Conservation (phyloP, 2,329 filamentous ascomycete genomes). For the Colletotrichum kahawae region DNA sequence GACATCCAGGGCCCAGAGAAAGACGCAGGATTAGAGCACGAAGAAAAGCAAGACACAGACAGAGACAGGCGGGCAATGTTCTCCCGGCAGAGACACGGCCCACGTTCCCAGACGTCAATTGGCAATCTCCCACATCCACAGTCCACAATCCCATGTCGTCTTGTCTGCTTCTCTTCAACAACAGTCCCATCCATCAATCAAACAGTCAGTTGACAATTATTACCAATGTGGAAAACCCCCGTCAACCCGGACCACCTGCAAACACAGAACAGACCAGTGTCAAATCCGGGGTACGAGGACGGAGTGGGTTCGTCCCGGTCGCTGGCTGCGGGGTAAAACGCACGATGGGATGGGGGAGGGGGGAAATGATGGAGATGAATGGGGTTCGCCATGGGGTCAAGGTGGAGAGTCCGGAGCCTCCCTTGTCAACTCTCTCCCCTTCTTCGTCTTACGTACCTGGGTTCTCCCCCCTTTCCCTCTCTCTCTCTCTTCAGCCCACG, state of each 20-base stretch:
- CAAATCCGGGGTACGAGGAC: slow-evolving; percentile 11
- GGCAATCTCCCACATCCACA: neutral
- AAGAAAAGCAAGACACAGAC: neutral
- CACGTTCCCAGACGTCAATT: neutral
- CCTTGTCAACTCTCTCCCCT: neutral
- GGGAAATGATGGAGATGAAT: neutral
- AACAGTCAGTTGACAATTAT: neutral
- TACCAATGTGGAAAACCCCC: neutral
- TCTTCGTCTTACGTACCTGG: neutral
- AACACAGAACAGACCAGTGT: neutral
- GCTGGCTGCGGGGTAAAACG: slow-evolving; percentile 14
- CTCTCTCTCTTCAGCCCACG: neutral
- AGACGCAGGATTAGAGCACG: neutral
- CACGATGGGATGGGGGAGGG: neutral
- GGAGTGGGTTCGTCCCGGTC: slow-evolving; percentile 5
- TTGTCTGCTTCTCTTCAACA: neutral
- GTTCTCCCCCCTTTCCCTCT: neutral
- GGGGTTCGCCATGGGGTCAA: neutral
- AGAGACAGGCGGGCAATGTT: neutral
- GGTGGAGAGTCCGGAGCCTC: neutral
- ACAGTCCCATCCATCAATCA: neutral
- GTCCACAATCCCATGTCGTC: neutral
- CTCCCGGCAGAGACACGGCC: neutral
- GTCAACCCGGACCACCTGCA: neutral
- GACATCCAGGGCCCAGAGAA: neutral